Evolutionary conservation across 768 basidiomycete species (phyloP).

Genomic region (Boletus sp.): DNA sequence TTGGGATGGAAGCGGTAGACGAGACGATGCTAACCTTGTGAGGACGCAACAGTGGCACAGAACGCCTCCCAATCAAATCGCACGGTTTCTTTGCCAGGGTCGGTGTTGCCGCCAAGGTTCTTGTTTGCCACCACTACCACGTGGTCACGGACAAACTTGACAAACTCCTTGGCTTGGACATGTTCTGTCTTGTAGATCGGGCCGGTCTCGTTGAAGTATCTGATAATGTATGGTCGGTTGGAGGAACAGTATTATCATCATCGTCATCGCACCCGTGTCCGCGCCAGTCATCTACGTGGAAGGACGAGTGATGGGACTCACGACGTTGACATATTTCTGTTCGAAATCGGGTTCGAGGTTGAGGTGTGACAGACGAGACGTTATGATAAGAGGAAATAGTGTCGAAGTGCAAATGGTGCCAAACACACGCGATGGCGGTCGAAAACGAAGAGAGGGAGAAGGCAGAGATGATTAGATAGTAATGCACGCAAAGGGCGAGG

Average conservation of each 20-base stretch:
- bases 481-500: background rate
- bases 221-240: background rate
- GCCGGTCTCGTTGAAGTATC: conserved; percentile 9
- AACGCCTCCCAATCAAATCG: conserved; percentile 4
- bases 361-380: background rate
- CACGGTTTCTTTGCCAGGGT: background rate
- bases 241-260: background rate
- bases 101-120: background rate
- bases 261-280: background rate
- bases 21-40: background rate
- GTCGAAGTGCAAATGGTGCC: background rate
- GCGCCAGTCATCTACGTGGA: background rate
- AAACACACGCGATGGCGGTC: background rate
- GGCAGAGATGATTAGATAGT: background rate
- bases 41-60: background rate
- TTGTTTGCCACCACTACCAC: background rate
- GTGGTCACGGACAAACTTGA: conserved; percentile 1
- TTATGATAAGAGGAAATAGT: background rate
- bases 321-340: background rate
- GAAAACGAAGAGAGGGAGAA: background rate
- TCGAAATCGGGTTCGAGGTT: background rate
- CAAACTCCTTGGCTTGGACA: conserved; percentile 3
- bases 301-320: background rate
- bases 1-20: background rate
- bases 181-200: conserved; percentile 4